Percentiles rank a stretch among this genome's conserved stretches.
These are phyloP conservation scores for Solanum arcanum DNA, from an alignment of 257 asterid genomes.

Conservation along the genomic window DNA sequence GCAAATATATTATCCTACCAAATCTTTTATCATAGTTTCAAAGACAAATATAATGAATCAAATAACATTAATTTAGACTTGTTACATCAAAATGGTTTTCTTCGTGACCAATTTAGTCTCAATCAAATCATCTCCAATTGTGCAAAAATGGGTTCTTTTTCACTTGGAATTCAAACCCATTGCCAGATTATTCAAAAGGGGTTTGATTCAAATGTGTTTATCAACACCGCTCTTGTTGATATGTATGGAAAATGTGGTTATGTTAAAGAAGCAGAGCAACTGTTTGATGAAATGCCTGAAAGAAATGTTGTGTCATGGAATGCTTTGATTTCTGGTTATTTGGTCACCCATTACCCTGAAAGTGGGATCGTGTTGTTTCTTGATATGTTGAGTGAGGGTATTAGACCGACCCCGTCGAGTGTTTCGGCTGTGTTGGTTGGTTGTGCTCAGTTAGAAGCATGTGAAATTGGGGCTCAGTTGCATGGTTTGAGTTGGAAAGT, in stretches of 20 bases:
- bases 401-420: slow-evolving; percentile 21
- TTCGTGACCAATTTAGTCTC: slow-evolving; percentile 14
- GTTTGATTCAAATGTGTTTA: slow-evolving; percentile 27
- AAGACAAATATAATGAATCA: not conserved
- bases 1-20: not conserved
- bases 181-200: slow-evolving; percentile 34
- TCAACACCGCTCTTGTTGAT: slow-evolving; percentile 35
- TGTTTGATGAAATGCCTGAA: slow-evolving; percentile 50
- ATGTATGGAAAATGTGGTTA: slow-evolving; percentile 33
- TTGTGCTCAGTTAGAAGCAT: slow-evolving; percentile 31
- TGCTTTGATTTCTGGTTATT: slow-evolving; percentile 40
- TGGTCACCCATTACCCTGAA: slow-evolving; percentile 14
- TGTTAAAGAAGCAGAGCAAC: slow-evolving; percentile 10
- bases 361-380: slow-evolving; percentile 22
- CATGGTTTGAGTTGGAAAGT: slow-evolving; percentile 40
- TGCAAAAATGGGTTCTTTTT: slow-evolving; percentile 13
- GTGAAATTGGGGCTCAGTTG: slow-evolving; percentile 41
- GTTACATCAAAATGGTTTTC: slow-evolving; percentile 12
- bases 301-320: slow-evolving; percentile 42
- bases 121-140: slow-evolving; percentile 36
- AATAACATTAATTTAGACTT: not conserved
- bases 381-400: slow-evolving; percentile 29
- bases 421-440: slow-evolving; percentile 38
- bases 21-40: not conserved
- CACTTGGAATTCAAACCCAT: slow-evolving; percentile 37